Evolutionary conservation across 2,329 filamentous ascomycete species (phyloP), one percentile per base, ranked within the genome.

Genomic region (Aspergillus versicolor): DNA sequence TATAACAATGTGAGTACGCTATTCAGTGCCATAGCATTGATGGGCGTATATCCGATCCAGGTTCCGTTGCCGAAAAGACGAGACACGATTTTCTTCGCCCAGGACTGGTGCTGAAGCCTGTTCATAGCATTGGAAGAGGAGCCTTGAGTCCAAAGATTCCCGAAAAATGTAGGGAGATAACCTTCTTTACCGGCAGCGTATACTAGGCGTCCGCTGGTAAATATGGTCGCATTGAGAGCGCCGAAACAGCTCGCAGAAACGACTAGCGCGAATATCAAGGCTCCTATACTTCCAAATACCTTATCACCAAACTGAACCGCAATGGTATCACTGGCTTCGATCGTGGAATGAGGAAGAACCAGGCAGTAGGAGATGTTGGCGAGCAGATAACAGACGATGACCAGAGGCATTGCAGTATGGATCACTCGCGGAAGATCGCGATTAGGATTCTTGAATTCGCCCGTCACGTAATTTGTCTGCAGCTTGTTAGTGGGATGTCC

Each of bases 111-210:
- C 38, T 79, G 75, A 3, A 79, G 63, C 59, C 76, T 73, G 57
- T 68, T 68, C 50, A 64, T 69, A 32, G 68, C 61, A 40, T 65
- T 62, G 17, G 60, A 61, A 38, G 67, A 68, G 42, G 67, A 68
- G 42, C 61, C 66, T 19, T 84, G 82, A 41, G 93, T 77, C 8
- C 94, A 94, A 52, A 97, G 87, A 46, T 86, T 88, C 42, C 91
- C 91, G 67, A 97, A 95, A 5, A 96, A 65, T 0, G 82, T 79
- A 0, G 94, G 94, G 15, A 99, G 84, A 71, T 96, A 97, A 42
- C 92, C 92, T 78, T 99, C 94, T 71, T 96, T 96, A 30, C 92
- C 92, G 3, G 94, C 94, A 11, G 88, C 92, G 76, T 97, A 99
- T 64, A 97, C 89, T 1, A 99, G 84, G 9, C 94, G 89, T 57